Conservation (phyloP, 2,329 filamentous ascomycete species). For the Drechslera avenae region DNA sequence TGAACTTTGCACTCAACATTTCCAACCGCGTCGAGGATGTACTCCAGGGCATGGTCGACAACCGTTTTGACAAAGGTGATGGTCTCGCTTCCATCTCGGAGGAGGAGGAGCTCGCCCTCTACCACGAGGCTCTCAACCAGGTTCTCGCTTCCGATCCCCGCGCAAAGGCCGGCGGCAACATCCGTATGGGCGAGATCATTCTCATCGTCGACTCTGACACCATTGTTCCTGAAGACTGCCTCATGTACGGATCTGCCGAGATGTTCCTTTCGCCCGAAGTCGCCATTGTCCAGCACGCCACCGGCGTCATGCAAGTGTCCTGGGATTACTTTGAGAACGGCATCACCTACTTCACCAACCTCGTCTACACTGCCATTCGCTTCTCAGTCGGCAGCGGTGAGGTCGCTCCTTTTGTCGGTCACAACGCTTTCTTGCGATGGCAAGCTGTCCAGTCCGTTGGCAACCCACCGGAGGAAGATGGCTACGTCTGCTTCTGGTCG, state of each 20-base stretch:
- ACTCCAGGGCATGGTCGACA: slow-evolving; percentile 57
- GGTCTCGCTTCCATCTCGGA: slow-evolving; percentile 32
- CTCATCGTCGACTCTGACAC: slow-evolving; percentile 57
- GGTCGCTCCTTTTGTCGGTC: slow-evolving; percentile 73
- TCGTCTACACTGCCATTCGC: slow-evolving; percentile 73
- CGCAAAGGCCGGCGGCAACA: slow-evolving; percentile 77
- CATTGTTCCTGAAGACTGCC: slow-evolving; percentile 66
- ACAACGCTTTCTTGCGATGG: slow-evolving; percentile 77
- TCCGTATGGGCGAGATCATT: slow-evolving; percentile 82
- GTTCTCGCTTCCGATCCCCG: slow-evolving; percentile 72
- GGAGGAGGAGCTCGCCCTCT: slow-evolving; percentile 40
- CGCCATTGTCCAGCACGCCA: slow-evolving; percentile 75
- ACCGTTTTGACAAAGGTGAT: slow-evolving; percentile 23
- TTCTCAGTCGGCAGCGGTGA: slow-evolving; percentile 73
- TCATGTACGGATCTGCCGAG: slow-evolving; percentile 78
- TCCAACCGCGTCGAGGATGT: slow-evolving; percentile 67
- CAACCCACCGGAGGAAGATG: slow-evolving; percentile 54
- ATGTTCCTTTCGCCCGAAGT: slow-evolving; percentile 81
- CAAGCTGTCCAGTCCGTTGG: slow-evolving; percentile 62
- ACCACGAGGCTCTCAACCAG: slow-evolving; percentile 57
- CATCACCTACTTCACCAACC: slow-evolving; percentile 76
- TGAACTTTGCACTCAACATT: slow-evolving; percentile 70
- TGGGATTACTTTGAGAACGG: slow-evolving; percentile 74
- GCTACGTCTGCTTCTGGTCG: slow-evolving; percentile 71
- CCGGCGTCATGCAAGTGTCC: slow-evolving; percentile 71